These are phyloP conservation scores for Trichomonascaceae sp. DNA, from an alignment of 1,139 yeast species.

Conservation along the genomic window DNA sequence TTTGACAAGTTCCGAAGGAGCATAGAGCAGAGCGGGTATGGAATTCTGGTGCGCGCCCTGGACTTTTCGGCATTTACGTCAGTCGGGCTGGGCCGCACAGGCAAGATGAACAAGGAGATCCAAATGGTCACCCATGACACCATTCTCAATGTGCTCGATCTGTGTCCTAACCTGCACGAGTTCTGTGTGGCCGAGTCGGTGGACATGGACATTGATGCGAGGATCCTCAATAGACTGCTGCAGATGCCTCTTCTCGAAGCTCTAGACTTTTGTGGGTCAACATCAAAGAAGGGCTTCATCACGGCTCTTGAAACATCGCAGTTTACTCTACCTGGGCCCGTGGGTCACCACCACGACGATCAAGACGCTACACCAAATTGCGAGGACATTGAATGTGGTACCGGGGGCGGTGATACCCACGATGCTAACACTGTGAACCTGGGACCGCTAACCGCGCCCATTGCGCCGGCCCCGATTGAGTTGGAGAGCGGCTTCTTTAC, in stretches of 20 bases:
- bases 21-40: constrained; percentile 39
- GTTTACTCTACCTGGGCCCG: constrained; percentile 4
- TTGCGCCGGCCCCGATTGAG: neutral
- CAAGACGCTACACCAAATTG: neutral
- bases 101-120: constrained; percentile 79
- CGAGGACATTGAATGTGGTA: neutral
- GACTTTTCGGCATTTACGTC: constrained; percentile 87
- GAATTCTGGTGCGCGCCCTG: constrained; percentile 58
- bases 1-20: constrained; percentile 60
- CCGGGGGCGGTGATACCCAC: constrained; percentile 2
- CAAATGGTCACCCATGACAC: constrained; percentile 79
- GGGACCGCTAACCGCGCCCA: neutral
- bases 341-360: neutral
- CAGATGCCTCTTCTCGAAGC: constrained; percentile 48
- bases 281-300: constrained; percentile 52
- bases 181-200: constrained; percentile 77
- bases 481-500: neutral
- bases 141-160: constrained; percentile 43
- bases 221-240: constrained; percentile 47
- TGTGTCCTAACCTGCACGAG: constrained; percentile 57
- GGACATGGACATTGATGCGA: constrained; percentile 64
- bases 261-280: constrained; percentile 83
- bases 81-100: constrained; percentile 81
- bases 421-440: neutral
- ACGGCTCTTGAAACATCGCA: constrained; percentile 11